Percentiles rank a stretch among this genome's conserved stretches.
Conservation (phyloP, 2,329 filamentous ascomycete genomes). For the Shiraia bambusicola region DNA sequence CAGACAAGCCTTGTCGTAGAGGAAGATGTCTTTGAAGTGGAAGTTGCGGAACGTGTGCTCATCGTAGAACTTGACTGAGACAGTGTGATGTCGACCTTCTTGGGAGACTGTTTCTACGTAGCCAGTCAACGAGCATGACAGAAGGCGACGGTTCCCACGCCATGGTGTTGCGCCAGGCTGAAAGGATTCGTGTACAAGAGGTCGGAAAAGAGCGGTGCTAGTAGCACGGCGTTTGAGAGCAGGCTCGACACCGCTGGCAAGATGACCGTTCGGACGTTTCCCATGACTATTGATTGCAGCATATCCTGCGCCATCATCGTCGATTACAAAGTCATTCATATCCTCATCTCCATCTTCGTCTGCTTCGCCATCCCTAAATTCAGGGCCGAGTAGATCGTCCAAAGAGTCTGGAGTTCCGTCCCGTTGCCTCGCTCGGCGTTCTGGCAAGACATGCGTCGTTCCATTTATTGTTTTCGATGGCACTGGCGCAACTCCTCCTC, state of each 20-base stretch:
- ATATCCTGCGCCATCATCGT: slow-evolving; percentile 94
- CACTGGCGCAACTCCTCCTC: slow-evolving; percentile 64
- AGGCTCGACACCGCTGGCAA: slow-evolving; percentile 47
- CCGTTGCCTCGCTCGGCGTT: slow-evolving; percentile 53
- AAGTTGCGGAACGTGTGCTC: slow-evolving; percentile 89
- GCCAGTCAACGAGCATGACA: slow-evolving; percentile 89
- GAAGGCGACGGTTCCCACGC: slow-evolving; percentile 89
- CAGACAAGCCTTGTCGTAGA: slow-evolving; percentile 94
- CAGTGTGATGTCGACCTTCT: slow-evolving; percentile 80
- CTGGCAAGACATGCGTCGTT: slow-evolving; percentile 54
- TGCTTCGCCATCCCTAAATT: slow-evolving; percentile 51
- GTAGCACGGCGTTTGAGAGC: slow-evolving; percentile 55
- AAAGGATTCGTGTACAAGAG: slow-evolving; percentile 78
- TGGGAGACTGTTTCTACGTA: slow-evolving; percentile 98
- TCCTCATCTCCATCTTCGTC: slow-evolving; percentile 50
- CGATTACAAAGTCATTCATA: slow-evolving; percentile 83
- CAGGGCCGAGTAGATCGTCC: slow-evolving; percentile 73
- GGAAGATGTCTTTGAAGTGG: slow-evolving; percentile 93
- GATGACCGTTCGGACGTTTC: slow-evolving; percentile 59
- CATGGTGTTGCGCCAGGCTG: slow-evolving; percentile 95
- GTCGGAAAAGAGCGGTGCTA: slow-evolving; percentile 52
- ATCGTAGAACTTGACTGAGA: slow-evolving; percentile 97
- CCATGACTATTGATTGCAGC: slow-evolving; percentile 62
- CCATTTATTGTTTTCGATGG: slow-evolving; percentile 55
- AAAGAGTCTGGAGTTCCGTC: slow-evolving; percentile 71